These are phyloP conservation scores for Calocybe cyanea DNA, from an alignment of 768 basidiomycete species.

Conservation along the genomic window DNA sequence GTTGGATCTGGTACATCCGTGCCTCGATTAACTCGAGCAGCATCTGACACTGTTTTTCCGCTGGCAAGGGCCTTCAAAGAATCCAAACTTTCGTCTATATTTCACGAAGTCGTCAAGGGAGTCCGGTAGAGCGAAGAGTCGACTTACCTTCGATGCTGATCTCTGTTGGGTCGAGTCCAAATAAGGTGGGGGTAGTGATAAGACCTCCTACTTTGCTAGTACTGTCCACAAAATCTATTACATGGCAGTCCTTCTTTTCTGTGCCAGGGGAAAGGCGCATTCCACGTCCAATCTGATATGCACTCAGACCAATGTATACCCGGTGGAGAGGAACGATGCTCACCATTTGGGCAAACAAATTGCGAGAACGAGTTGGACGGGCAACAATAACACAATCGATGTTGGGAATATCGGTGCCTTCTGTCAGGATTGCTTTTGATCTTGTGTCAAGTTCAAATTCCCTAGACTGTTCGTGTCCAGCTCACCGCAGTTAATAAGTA, in stretches of 20 bases:
- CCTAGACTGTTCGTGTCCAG: background rate
- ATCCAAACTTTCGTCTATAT: constrained; percentile 48
- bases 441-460: background rate
- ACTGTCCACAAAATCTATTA: constrained; percentile 91
- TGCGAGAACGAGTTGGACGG: constrained; percentile 84
- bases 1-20: constrained; percentile 48
- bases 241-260: constrained; percentile 78
- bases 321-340: constrained; percentile 10
- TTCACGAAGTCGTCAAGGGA: too few species aligned
- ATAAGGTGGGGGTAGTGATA: constrained; percentile 75
- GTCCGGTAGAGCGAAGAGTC: background rate
- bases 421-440: constrained; percentile 74
- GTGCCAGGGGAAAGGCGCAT: constrained; percentile 81
- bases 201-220: constrained; percentile 64
- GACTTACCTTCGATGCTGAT: constrained; percentile 56
- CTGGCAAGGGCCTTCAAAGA: constrained; percentile 40
- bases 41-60: constrained; percentile 21
- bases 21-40: constrained; percentile 9
- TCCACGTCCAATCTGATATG: constrained; percentile 83
- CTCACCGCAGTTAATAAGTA: constrained; percentile 85
- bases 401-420: constrained; percentile 93
- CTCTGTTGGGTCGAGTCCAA: constrained; percentile 76
- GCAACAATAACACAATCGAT: constrained; percentile 90
- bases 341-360: constrained; percentile 93
- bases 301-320: background rate